These are phyloP conservation scores for Nemophila menziesii DNA, from an alignment of 257 asterid species.

Conservation along the genomic window DNA sequence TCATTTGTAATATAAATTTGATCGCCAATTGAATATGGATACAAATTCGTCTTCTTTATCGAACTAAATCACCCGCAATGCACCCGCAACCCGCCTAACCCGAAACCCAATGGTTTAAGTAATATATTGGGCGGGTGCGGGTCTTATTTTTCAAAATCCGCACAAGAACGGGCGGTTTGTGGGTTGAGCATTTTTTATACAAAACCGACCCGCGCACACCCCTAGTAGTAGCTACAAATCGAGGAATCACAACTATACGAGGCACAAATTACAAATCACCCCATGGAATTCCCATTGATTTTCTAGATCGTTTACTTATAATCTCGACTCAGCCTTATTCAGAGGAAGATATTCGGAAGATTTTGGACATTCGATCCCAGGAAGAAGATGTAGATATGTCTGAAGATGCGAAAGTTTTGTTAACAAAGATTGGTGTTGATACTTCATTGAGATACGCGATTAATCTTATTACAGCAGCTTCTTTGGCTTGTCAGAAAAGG, in stretches of 20 bases:
- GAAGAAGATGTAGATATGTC: constrained; percentile 93
- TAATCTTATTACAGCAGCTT: constrained; percentile 64
- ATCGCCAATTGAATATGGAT: too few relatives aligned
- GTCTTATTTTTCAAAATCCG: too few relatives aligned
- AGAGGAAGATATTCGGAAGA: constrained; percentile 62
- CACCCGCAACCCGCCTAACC: too few relatives aligned
- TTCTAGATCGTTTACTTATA: constrained; percentile 89
- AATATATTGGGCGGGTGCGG: too few relatives aligned
- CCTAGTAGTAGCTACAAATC: constrained; percentile 93
- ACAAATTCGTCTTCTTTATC: too few relatives aligned
- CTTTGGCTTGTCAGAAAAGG: constrained; percentile 70
- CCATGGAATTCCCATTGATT: constrained; percentile 82
- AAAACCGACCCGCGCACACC: too few relatives aligned
- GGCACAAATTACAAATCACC: constrained; percentile 87
- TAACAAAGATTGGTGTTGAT: constrained; percentile 81
- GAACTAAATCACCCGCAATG: too few relatives aligned
- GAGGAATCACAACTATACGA: constrained; percentile 85
- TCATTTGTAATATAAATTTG: too few relatives aligned
- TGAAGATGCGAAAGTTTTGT: constrained; percentile 63
- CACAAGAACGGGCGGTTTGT: too few relatives aligned
- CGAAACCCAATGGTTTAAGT: too few relatives aligned
- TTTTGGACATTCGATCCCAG: constrained; percentile 70
- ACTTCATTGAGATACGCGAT: constrained; percentile 80
- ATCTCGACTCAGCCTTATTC: constrained; percentile 88
- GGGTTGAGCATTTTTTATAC: too few relatives aligned